Base-by-base conservation (phyloP, 2,329 filamentous ascomycete species). In the Davidsoniella virescens region DNA sequence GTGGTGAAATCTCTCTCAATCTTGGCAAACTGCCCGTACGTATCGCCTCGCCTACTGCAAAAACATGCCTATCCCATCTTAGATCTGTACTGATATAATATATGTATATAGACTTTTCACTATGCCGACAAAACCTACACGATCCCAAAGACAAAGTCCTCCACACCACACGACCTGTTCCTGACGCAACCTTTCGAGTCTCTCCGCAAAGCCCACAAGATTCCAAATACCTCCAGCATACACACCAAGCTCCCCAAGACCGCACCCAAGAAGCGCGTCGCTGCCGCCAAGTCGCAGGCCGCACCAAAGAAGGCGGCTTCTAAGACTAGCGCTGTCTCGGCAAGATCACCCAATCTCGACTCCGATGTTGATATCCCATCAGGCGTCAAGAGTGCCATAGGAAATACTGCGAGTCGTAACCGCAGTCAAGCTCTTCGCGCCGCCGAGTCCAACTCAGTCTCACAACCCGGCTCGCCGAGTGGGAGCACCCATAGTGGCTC, bases 1-100 rank as follows among this genome's bases (percentile, higher is more conserved):
- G 75, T 47, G 68, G 74, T 50, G 65, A 70, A 43, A 68, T 81
- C 49, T 67, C 75, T 57, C 65, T 82, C 57, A 70, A 72, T 4
- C 62, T 82, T 54, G 78, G 78, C 39, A 67, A 65, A 58, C 68
- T 64, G 57, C 77, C 77, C 37, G 78, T 82, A 74, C 70, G 77
- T 70, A 37, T 41, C n/a, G n/a, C 29, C 26, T 40, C 43, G 43
- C 49, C 20, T 29, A 33, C 9, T n/a, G 14, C 40, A 37, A 33
- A 36, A 5, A 26, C 25, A 33, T 12, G 14, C 4, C 29, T 17
- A 33, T 17, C 17, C 23, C 20, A 20, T 20, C 5, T 20, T 20
- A 25, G 39, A 2, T 20, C 10, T 33, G 2, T 45, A 9, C 17
- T 47, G 46, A 49, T 53, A 55, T 36, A n/a, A 40, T 46, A 14